A percentile compares a stretch with the other conserved stretches of the same genome.
Evolutionary conservation across 2,329 filamentous ascomycete genomes (phyloP).

Genomic region (Monosporascus ibericus): DNA sequence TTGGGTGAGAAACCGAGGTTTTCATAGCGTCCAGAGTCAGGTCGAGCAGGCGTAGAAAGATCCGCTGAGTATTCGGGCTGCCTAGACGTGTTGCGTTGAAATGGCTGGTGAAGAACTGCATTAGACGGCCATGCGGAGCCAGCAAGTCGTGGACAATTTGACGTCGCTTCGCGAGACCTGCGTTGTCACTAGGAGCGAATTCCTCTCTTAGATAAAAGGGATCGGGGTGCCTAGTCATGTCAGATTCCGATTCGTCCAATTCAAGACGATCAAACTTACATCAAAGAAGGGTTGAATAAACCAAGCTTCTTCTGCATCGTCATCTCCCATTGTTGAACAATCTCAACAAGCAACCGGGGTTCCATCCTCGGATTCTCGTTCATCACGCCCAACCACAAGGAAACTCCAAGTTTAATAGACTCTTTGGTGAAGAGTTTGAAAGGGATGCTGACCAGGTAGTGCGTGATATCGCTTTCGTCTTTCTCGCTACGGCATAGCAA

Average conservation of each 20-base stretch:
- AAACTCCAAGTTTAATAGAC: slow-evolving; percentile 91
- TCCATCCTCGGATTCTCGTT: slow-evolving; percentile 91
- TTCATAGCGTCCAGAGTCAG: slow-evolving; percentile 71
- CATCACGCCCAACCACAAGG: slow-evolving; percentile 93
- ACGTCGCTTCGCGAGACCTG: slow-evolving; percentile 65
- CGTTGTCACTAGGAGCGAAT: slow-evolving; percentile 84
- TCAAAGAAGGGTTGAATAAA: slow-evolving; percentile 69
- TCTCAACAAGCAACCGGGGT: slow-evolving; percentile 76
- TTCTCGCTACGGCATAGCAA: slow-evolving; percentile 73
- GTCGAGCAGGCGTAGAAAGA: slow-evolving; percentile 76
- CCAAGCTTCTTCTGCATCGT: slow-evolving; percentile 73
- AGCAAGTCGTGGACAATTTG: slow-evolving; percentile 76
- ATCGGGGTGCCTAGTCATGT: slow-evolving; percentile 57
- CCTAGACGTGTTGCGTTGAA: slow-evolving; percentile 89
- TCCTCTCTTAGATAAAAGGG: slow-evolving; percentile 90
- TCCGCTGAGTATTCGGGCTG: slow-evolving; percentile 71
- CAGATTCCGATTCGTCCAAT: slow-evolving; percentile 16
- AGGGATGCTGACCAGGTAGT: slow-evolving; percentile 86
- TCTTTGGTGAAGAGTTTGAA: slow-evolving; percentile 92
- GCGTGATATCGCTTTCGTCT: slow-evolving; percentile 72
- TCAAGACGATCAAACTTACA: slow-evolving; percentile 34
- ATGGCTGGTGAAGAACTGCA: slow-evolving; percentile 89
- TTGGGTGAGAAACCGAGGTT: slow-evolving; percentile 67
- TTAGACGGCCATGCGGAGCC: slow-evolving; percentile 75
- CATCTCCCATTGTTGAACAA: slow-evolving; percentile 85